Evolutionary conservation across 495 filamentous ascomycete species (phyloP), one percentile per base, ranked within the genome.

Genomic region (Xylaria flabelliformis): DNA sequence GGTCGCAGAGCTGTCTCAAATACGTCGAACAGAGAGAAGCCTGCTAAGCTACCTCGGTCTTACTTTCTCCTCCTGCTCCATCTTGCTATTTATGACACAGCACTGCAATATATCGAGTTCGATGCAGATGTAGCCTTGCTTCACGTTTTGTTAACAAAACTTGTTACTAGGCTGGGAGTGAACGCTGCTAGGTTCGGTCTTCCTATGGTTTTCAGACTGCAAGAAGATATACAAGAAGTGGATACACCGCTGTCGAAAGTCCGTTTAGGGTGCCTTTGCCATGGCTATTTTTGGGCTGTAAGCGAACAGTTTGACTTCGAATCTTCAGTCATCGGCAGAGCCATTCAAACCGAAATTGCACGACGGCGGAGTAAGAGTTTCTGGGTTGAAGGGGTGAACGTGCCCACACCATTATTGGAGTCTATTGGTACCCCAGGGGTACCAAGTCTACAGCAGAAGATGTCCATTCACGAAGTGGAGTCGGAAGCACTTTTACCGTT

Each of bases 201-300:
- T 63, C 93, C 95, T 36, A 96, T 98, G 94, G 88, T 97, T 19
- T 86, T 94, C 77, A 88, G 91, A 61, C 87, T 98, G 21, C 94
- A 97, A 77, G 93, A 95, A 73, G 94, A 97, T 75, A 90, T 95
- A 66, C 86, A 88, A 65, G 87, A 87, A 24, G 86, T 89, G 7
- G 89, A 90, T 56, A 85, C 88, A 34, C 88, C 87, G 0, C 75
- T 84, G 55, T 85, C 88, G 2, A 95, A 94, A 74, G 85, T 96
- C 32, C 90, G 92, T 34, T 83, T 96, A 26, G 95, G 93, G 46
- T 94, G 91, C 76, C 83, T 98, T 64, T 91, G 94, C 29, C 92
- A 95, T 77, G 94, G 94, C 7, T 97, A 97, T 81, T 87, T 97
- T 58, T 94, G 92, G 89, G 85, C 88, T 21, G 74, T 97, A 70